A percentile compares a stretch with the other conserved stretches of the same genome.
Conservation (phyloP, 768 basidiomycete species). For the Boletellus ananas region DNA sequence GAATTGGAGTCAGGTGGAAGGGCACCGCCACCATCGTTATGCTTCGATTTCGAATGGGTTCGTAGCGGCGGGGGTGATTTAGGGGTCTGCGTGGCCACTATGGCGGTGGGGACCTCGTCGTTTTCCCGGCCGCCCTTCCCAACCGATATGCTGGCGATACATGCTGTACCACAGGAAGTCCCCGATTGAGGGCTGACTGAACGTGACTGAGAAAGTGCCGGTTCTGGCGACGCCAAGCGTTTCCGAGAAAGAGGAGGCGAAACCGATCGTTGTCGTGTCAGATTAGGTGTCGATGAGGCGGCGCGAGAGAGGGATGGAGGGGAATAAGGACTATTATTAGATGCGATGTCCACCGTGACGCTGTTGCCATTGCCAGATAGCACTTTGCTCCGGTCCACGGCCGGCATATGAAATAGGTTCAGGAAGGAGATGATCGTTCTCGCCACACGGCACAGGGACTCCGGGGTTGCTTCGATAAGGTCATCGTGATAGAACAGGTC, state of each 20-base stretch:
- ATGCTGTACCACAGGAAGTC: slow-evolving; percentile 32
- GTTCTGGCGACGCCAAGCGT: slow-evolving; percentile 48
- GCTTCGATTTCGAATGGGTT: slow-evolving; percentile 29
- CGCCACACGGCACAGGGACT: slow-evolving; percentile 69
- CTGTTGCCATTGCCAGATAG: slow-evolving; percentile 40
- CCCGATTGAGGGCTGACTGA: slow-evolving; percentile 56
- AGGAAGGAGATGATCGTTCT: slow-evolving; percentile 67
- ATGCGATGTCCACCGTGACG: slow-evolving; percentile 16
- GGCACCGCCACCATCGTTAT: slow-evolving; percentile 4
- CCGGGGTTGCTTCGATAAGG: slow-evolving; percentile 55
- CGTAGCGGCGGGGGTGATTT: slow-evolving; percentile 56
- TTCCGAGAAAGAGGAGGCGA: slow-evolving; percentile 40
- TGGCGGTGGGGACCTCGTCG: slow-evolving; percentile 38
- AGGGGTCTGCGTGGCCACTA: slow-evolving; percentile 35
- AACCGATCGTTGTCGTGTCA: slow-evolving; percentile 37
- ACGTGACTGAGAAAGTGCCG: slow-evolving; percentile 46
- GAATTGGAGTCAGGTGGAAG: slow-evolving; percentile 18
- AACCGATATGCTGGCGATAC: slow-evolving; percentile 17
- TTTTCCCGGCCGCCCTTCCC: slow-evolving; percentile 27
- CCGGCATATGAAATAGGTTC: slow-evolving; percentile 54
- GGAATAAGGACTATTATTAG: slow-evolving; percentile 38
- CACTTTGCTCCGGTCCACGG: slow-evolving; percentile 43
- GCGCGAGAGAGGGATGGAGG: slow-evolving; percentile 36
- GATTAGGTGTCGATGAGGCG: slow-evolving; percentile 62
- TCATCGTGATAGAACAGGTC: slow-evolving; percentile 70